Conservation (phyloP, 371 early-diverging fungal species). For the Dichotomocladium elegans region DNA sequence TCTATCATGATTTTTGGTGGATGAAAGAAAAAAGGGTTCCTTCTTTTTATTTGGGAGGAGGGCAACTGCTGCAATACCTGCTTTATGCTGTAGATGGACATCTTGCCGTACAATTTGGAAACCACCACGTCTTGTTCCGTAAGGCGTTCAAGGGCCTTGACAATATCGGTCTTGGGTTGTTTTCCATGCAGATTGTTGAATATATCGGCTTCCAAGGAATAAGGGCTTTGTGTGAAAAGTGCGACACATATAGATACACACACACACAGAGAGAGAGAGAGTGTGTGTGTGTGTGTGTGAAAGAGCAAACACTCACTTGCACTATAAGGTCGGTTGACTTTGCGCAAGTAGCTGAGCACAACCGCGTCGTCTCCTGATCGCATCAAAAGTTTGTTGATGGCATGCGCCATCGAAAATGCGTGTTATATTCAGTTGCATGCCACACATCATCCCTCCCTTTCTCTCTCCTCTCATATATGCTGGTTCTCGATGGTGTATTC, state of each 20-base stretch:
- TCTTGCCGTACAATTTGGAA: conserved; percentile 16
- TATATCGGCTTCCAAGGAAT: conserved; percentile 9
- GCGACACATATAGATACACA: neutral
- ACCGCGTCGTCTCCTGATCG: conserved; percentile 3
- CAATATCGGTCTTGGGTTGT: conserved; percentile 10
- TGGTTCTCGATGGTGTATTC: no score
- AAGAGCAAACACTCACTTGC: conserved; percentile 6
- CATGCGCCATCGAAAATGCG: neutral
- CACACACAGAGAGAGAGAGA: no score
- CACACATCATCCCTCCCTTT: no score
- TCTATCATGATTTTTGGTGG: no score
- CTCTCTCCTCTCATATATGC: no score
- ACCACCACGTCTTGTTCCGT: conserved; percentile 2
- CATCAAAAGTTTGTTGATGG: neutral
- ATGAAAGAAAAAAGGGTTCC: no score
- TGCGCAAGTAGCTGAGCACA: conserved; percentile 17
- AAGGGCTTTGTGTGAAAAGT: neutral
- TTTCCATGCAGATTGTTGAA: conserved; percentile 19
- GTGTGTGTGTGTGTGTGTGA: no score
- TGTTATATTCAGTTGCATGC: no score
- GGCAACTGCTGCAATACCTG: conserved; percentile 14
- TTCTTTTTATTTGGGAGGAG: no score
- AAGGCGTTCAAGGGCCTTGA: conserved; percentile 9
- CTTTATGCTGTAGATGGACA: conserved; percentile 9
- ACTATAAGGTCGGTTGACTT: conserved; percentile 18